A percentile compares a stretch with the other conserved stretches of the same genome.
Evolutionary conservation across 495 filamentous ascomycete species (phyloP).

Genomic region (Lindgomyces ingoldianus): DNA sequence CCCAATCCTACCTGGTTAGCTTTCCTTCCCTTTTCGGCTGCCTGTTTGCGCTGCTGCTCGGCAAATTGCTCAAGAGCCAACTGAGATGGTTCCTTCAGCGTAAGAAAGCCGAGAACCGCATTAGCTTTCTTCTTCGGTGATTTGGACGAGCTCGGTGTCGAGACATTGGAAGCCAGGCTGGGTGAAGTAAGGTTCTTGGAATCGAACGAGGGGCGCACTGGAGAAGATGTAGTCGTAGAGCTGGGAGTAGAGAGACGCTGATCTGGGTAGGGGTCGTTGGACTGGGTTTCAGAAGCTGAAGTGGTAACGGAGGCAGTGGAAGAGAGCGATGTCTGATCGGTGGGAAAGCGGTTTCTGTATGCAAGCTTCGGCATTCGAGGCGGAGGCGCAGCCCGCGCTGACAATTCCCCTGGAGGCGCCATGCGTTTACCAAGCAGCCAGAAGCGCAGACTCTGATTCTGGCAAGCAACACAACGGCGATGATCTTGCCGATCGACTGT

Average conservation of each 20-base stretch:
- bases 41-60: constrained; percentile 41
- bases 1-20: constrained; percentile 35
- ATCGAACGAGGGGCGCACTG: constrained; percentile 3
- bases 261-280: too few species aligned
- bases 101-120: constrained; percentile 41
- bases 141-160: constrained; percentile 16
- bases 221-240: too few species aligned
- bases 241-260: too few species aligned
- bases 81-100: constrained; percentile 46
- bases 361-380: constrained; percentile 33
- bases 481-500: constrained; percentile 22
- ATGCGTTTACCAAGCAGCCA: too few species aligned
- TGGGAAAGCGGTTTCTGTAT: constrained; percentile 23
- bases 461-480: constrained; percentile 14
- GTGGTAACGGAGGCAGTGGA: background rate
- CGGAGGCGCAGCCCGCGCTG: background rate
- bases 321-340: constrained; percentile 18
- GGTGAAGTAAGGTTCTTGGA: constrained; percentile 14
- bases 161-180: constrained; percentile 17
- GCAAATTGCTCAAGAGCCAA: constrained; percentile 43
- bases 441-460: background rate
- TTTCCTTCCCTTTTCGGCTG: constrained; percentile 37
- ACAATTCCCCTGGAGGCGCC: constrained; percentile 6
- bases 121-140: constrained; percentile 31
- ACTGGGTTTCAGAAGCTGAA: constrained; percentile 2